These are phyloP conservation scores for Trichocomaceae sp. DNA, from an alignment of 2,329 filamentous ascomycete genomes.

Conservation along the genomic window DNA sequence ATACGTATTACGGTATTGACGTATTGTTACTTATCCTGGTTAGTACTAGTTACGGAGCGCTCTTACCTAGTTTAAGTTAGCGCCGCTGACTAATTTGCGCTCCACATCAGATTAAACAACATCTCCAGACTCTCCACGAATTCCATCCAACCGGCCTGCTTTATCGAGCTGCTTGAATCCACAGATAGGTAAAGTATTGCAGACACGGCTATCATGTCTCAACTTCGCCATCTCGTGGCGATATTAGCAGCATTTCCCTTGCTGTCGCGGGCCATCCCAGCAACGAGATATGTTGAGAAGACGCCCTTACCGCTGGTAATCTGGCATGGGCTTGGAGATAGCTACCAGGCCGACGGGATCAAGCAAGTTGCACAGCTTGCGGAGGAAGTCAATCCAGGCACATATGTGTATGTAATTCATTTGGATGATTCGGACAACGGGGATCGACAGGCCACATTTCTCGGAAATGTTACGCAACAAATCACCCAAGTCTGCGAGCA, in stretches of 20 bases:
- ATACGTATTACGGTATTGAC: background rate
- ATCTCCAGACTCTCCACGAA: background rate
- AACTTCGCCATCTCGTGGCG: background rate
- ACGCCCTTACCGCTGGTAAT: slow-evolving; percentile 76
- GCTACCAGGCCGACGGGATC: slow-evolving; percentile 70
- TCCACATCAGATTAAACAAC: background rate
- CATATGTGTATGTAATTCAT: slow-evolving; percentile 72
- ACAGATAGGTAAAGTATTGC: background rate
- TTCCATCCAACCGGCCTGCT: background rate
- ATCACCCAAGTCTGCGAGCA: slow-evolving; percentile 69
- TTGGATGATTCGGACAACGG: slow-evolving; percentile 58
- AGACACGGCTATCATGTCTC: background rate
- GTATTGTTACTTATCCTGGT: too few relatives aligned
- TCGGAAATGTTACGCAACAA: slow-evolving; percentile 81
- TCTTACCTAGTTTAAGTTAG: too few relatives aligned
- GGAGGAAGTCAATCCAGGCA: slow-evolving; percentile 68
- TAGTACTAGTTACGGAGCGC: too few relatives aligned
- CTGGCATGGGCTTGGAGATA: slow-evolving; percentile 74
- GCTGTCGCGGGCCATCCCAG: slow-evolving; percentile 15
- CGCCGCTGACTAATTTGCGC: too few relatives aligned
- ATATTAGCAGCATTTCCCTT: slow-evolving; percentile 14
- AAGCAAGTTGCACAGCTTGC: slow-evolving; percentile 64
- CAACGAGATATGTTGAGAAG: slow-evolving; percentile 17
- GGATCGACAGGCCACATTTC: slow-evolving; percentile 80
- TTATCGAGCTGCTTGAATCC: background rate